Evolutionary conservation across 805 yeast genomes (phyloP).

Genomic region (Teunomyces kruisii): DNA sequence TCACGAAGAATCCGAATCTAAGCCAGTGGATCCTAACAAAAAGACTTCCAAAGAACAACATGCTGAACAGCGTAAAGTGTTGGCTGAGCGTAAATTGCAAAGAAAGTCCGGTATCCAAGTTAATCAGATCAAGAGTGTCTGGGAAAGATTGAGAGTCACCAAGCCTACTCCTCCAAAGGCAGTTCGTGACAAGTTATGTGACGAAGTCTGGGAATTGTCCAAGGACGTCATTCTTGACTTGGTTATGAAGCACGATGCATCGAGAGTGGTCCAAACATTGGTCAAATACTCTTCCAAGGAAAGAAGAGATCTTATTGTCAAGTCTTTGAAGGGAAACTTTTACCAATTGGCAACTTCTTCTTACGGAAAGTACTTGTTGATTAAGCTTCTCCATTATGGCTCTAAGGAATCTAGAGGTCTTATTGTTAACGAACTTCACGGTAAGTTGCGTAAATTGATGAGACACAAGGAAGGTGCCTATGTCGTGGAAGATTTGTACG

Average conservation of each 20-base stretch:
- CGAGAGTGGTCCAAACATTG: constrained; percentile 92
- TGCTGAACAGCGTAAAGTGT: constrained; percentile 75
- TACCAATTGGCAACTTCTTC: constrained; percentile 86
- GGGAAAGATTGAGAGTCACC: constrained; percentile 91
- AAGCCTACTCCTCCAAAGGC: constrained; percentile 77
- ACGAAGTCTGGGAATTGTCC: constrained; percentile 82
- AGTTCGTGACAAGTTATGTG: constrained; percentile 71
- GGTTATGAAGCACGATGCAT: constrained; percentile 93
- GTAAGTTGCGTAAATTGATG: constrained; percentile 86
- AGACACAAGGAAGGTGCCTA: constrained; percentile 98
- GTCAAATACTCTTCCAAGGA: constrained; percentile 82
- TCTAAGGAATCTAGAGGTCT: constrained; percentile 73
- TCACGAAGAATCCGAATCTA: constrained; percentile 14
- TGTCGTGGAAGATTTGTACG: constrained; percentile 90
- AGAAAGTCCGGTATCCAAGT: constrained; percentile 88
- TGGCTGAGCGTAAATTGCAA: constrained; percentile 80
- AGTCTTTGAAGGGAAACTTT: constrained; percentile 69
- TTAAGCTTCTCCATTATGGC: constrained; percentile 90
- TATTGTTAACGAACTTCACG: constrained; percentile 83
- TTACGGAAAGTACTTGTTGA: constrained; percentile 88
- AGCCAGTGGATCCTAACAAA: constrained; percentile 41
- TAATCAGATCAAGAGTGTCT: constrained; percentile 76
- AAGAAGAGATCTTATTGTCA: constrained; percentile 69
- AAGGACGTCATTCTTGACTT: constrained; percentile 77
- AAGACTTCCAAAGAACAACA: constrained; percentile 65